Evolutionary conservation across 1,284 basidiomycete species (phyloP).

Genomic region (Irpex sp.): DNA sequence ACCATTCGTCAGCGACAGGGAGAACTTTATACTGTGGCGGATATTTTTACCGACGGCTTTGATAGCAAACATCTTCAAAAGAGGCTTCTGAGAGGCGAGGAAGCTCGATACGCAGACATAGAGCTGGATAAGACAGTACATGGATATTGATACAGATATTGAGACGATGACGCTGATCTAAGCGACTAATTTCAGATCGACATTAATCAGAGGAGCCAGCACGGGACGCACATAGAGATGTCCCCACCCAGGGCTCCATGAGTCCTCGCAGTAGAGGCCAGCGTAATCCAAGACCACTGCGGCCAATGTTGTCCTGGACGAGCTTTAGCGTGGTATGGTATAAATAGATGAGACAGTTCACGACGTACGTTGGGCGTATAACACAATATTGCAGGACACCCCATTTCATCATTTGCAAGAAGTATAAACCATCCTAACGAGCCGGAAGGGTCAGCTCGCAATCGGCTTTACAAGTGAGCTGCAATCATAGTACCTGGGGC

Average conservation of each 20-base stretch:
- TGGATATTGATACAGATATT: constrained; percentile 73
- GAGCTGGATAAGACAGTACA: constrained; percentile 80
- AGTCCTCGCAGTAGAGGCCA: constrained; percentile 70
- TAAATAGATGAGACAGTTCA: not conserved
- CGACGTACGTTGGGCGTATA: constrained; percentile 54
- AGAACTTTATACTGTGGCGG: not conserved
- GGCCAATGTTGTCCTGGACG: constrained; percentile 52
- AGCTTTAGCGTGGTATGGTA: not conserved
- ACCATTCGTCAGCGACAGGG: not conserved
- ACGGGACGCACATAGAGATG: constrained; percentile 56
- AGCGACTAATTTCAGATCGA: not conserved
- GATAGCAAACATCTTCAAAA: constrained; percentile 71
- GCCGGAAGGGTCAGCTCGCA: not conserved
- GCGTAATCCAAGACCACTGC: constrained; percentile 64
- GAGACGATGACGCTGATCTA: constrained; percentile 64
- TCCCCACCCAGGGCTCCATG: constrained; percentile 67
- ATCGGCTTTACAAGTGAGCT: not conserved
- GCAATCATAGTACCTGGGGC: constrained; percentile 39
- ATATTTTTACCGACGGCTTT: constrained; percentile 61
- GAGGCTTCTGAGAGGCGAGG: constrained; percentile 57
- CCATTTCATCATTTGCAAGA: constrained; percentile 79
- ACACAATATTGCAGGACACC: constrained; percentile 80
- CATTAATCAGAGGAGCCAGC: not conserved
- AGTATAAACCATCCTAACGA: constrained; percentile 62
- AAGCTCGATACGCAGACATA: constrained; percentile 58